A percentile compares a stretch with the other conserved stretches of the same genome.
Evolutionary conservation across 2,329 filamentous ascomycete genomes (phyloP).

Genomic region (Penicillium sp.): DNA sequence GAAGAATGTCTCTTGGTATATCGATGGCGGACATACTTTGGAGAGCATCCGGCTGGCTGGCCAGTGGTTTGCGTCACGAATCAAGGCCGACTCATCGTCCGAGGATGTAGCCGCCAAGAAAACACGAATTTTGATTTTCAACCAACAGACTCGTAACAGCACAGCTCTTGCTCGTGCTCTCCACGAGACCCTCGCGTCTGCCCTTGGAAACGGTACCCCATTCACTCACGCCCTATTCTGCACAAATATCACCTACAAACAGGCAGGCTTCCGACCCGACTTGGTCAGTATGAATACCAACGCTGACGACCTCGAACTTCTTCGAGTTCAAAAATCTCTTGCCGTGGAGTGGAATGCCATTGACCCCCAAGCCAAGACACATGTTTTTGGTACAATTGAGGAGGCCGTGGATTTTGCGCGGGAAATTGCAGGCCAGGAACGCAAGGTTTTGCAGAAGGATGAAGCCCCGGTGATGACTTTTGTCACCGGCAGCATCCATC

Average conservation of each 20-base stretch:
- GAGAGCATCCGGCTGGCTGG: conserved; percentile 77
- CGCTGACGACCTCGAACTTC: conserved; percentile 54
- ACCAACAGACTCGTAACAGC: conserved; percentile 84
- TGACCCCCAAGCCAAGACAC: conserved; percentile 53
- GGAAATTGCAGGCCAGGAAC: conserved; percentile 40
- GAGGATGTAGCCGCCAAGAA: conserved; percentile 31
- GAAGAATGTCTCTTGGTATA: conserved; percentile 65
- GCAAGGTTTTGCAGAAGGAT: conserved; percentile 25
- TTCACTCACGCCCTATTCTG: conserved; percentile 80
- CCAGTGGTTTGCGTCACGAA: conserved; percentile 66
- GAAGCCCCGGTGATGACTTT: conserved; percentile 59
- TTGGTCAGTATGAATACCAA: conserved; percentile 62
- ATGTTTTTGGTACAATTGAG: conserved; percentile 64
- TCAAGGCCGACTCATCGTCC: conserved; percentile 39
- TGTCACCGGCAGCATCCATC: conserved; percentile 79
- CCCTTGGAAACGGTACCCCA: conserved; percentile 40
- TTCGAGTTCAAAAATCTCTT: conserved; percentile 67
- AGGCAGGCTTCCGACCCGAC: conserved; percentile 61
- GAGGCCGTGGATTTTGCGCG: conserved; percentile 64
- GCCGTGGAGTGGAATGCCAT: conserved; percentile 60
- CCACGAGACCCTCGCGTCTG: conserved; percentile 53
- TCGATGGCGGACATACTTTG: conserved; percentile 84
- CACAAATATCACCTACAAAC: conserved; percentile 67
- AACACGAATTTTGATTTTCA: conserved; percentile 73
- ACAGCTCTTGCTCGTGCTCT: conserved; percentile 62